Evolutionary conservation across 768 basidiomycete species (phyloP).

Genomic region (Hemileccinum rubropunctum): DNA sequence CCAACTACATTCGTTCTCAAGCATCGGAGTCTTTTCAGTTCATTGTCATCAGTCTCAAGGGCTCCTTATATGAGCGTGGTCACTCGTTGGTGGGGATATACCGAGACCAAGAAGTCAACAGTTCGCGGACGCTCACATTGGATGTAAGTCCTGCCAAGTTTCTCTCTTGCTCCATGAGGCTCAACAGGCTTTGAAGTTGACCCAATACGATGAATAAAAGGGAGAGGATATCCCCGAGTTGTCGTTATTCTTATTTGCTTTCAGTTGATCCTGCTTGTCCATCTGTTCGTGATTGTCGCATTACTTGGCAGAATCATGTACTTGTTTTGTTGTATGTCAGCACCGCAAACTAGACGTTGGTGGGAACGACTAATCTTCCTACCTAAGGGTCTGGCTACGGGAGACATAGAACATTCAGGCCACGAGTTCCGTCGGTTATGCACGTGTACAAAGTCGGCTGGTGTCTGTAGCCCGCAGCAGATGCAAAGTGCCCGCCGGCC

Average conservation of each 20-base stretch:
- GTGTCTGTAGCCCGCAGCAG: no score
- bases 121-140: slow-evolving; percentile 86
- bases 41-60: slow-evolving; percentile 95
- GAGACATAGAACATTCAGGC: no score
- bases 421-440: no score
- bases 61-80: slow-evolving; percentile 86
- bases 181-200: slow-evolving; percentile 20
- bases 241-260: slow-evolving; percentile 27
- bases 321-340: neutral
- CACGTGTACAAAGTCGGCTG: no score
- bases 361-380: no score
- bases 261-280: slow-evolving; percentile 6
- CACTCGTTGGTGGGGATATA: slow-evolving; percentile 92
- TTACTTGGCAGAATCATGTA: neutral
- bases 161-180: neutral
- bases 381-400: no score
- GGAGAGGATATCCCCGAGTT: neutral
- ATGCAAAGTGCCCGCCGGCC: no score
- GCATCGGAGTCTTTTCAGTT: slow-evolving; percentile 89
- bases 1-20: slow-evolving; percentile 86
- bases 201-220: slow-evolving; percentile 27
- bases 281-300: neutral
- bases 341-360: no score
- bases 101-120: slow-evolving; percentile 91
- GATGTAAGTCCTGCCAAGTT: slow-evolving; percentile 54